Conservation (phyloP, 1,139 yeast genomes). For the Suhomyces chickasaworum region DNA sequence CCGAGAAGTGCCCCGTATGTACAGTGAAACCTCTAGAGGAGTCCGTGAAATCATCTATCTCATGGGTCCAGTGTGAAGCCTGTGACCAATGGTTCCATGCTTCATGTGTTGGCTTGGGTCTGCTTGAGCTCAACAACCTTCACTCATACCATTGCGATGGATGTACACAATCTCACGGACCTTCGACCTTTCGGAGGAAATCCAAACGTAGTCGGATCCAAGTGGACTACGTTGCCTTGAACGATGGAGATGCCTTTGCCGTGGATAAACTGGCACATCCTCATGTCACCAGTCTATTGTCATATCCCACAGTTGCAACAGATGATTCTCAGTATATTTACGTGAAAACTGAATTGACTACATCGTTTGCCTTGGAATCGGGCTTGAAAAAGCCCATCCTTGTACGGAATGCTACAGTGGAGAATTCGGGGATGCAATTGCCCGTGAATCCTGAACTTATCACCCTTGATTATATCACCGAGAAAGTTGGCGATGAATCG, state of each 20-base stretch:
- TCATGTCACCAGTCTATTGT: conserved; percentile 48
- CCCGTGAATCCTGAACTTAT: conserved; percentile 41
- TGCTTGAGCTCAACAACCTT: conserved; percentile 40
- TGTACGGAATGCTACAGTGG: conserved; percentile 33
- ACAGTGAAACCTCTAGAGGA: conserved; percentile 19
- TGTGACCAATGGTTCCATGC: conserved; percentile 68
- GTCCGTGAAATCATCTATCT: conserved; percentile 17
- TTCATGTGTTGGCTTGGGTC: conserved; percentile 47
- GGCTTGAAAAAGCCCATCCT: conserved; percentile 33
- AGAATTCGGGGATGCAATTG: conserved; percentile 38
- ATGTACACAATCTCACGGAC: conserved; percentile 52
- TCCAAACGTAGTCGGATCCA: conserved; percentile 56
- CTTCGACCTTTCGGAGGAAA: conserved; percentile 54
- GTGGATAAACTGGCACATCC: conserved; percentile 63
- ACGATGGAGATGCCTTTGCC: conserved; percentile 70
- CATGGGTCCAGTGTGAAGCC: conserved; percentile 65
- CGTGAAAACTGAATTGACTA: conserved; percentile 26
- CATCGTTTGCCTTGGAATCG: conserved; percentile 34
- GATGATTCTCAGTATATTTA: conserved; percentile 12
- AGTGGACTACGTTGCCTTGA: conserved; percentile 78
- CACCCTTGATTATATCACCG: conserved; percentile 59
- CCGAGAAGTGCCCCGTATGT: conserved; percentile 31
- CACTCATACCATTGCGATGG: conserved; percentile 55
- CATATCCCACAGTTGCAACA: conserved; percentile 22
- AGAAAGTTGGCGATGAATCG: conserved; percentile 61